phyloP scores from a whole-genome alignment of 208 protist species.

The Tritrichomonas musculus region DNA sequence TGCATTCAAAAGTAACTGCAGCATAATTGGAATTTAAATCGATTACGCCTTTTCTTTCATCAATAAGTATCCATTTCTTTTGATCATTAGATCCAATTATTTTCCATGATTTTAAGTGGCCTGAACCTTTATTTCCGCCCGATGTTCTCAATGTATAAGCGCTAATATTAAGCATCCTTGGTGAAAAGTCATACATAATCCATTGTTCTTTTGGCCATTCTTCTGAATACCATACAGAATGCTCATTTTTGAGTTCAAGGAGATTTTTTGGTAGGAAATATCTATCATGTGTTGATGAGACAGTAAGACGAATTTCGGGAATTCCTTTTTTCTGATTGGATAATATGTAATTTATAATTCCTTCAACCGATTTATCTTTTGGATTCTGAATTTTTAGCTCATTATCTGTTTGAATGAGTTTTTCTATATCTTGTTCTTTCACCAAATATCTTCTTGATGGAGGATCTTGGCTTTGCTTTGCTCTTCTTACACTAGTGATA shows the following conservation, averaged over 20 bases:
- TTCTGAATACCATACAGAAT: background rate
- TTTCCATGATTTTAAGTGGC: background rate
- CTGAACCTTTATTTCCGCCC: background rate
- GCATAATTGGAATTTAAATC: background rate
- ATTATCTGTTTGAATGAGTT: background rate
- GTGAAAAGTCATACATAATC: background rate
- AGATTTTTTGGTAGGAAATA: background rate
- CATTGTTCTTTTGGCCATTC: background rate
- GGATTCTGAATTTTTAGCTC: background rate
- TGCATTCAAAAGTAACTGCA: background rate
- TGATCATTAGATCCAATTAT: background rate
- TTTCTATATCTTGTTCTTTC: background rate
- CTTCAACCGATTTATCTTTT: background rate
- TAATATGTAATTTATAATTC: background rate
- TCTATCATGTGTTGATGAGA: slow-evolving; percentile 2
- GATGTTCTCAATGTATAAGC: background rate
- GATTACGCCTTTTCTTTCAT: background rate
- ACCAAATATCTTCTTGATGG: background rate
- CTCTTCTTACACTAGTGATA: background rate
- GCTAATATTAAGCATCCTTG: background rate
- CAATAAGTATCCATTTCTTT: background rate
- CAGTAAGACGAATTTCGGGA: background rate
- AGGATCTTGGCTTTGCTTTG: background rate
- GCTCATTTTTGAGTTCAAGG: background rate
- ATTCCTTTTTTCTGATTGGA: background rate